Base-by-base conservation (phyloP, 2,329 filamentous ascomycete genomes). In the Botryotinia narcissicola region DNA sequence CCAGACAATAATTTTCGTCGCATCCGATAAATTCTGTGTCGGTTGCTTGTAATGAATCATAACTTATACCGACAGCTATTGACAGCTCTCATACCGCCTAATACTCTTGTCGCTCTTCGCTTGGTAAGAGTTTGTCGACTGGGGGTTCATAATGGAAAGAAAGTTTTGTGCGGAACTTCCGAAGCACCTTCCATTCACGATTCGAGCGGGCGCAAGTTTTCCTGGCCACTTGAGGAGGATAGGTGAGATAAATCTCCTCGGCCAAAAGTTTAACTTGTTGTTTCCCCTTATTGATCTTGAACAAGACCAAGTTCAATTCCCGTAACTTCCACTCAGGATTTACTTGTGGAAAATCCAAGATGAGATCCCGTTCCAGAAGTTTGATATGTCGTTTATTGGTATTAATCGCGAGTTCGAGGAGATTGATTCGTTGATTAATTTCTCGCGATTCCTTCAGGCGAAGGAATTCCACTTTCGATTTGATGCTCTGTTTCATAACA, bases 231-330 rank as follows among this genome's bases (percentile, higher is more conserved):
- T 4, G 25, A 57, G 66, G 62, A 66, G 62, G 66, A 68, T 42
- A 68, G 16, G 35, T 42, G 4, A 57, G 54, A 37, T 54, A 32
- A 42, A 68, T 68, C 18, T 68, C 48, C 3, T 68, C 48, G 6
- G 66, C 35, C 48, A 68, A 68, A 29, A 42, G 66, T 42, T 68
- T 68, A n/a, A 42, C 16, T 54, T 68, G 25, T 14, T 68, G 35
- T 57, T 68, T 68, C 10, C 66, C 40, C 48, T 57, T 54, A 18
- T 68, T 42, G 10, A 68, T 18, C 4, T 68, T 42, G n/a, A 42
- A 32, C n/a, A 68, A 37, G 25, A 42, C 20, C 48, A 42, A 32
- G 48, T 68, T 68, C 35, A 68, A 22, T 42, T 57, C 48, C 6
- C 35, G 48, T 25, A 68, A 42, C 40, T 22, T 68, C 48, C n/a